Conservation (phyloP, 176 grass and related monocot species). For the Aegilops longissima region DNA sequence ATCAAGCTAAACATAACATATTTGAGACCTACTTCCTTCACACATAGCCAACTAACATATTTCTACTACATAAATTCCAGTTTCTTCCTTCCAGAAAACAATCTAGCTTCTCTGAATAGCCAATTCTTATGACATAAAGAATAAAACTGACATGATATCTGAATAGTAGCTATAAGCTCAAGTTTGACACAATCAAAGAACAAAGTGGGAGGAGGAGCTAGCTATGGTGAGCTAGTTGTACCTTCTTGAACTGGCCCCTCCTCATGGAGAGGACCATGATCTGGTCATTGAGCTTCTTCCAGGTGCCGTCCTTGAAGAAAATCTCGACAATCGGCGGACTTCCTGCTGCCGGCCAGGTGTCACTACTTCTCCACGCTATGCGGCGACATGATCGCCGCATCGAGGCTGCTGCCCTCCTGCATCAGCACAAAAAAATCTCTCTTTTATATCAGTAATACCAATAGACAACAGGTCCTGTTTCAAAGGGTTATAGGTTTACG, state of each 20-base stretch:
- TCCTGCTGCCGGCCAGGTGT: constrained; percentile 76
- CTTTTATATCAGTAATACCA: too few relatives aligned
- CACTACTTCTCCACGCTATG: constrained; percentile 90
- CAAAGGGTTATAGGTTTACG: too few relatives aligned
- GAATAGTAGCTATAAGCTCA: neutral
- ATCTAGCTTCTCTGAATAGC: too few relatives aligned
- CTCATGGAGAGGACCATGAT: too few relatives aligned
- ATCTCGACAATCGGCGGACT: constrained; percentile 83
- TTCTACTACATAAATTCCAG: neutral
- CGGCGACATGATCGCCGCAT: constrained; percentile 71
- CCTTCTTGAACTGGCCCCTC: constrained; percentile 25
- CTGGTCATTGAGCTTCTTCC: constrained; percentile 98
- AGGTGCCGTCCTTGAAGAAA: constrained; percentile 67
- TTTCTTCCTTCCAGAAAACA: too few relatives aligned
- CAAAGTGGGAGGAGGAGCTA: neutral
- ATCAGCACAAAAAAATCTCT: neutral
- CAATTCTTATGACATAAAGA: too few relatives aligned
- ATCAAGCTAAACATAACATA: neutral
- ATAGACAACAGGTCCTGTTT: too few relatives aligned
- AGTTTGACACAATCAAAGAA: neutral
- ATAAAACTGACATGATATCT: neutral
- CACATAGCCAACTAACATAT: neutral
- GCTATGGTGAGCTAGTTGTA: constrained; percentile 32
- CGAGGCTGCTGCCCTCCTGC: constrained; percentile 70
- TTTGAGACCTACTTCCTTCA: neutral